Evolutionary conservation across 1,284 basidiomycete genomes (phyloP), one percentile per base, ranked within the genome.

Genomic region (Apiotrichum laibachii): DNA sequence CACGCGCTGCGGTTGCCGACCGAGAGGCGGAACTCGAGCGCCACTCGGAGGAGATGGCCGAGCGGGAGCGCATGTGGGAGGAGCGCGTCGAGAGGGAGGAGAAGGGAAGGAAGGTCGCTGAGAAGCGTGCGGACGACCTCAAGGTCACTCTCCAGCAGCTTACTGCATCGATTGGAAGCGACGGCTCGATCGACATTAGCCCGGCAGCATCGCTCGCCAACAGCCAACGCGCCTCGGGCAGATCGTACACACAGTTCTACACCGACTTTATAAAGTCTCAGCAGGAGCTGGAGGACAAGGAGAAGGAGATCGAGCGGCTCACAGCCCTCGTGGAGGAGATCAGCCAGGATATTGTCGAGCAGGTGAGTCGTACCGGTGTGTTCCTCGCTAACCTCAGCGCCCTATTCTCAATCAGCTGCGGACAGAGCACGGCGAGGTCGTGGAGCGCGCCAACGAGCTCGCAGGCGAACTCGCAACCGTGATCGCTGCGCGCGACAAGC

Each of bases 321-420:
- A 88, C 90, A 54, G 83, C 85, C 35, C 86, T 89, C 43, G 15
- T 82, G 60, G 70, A 78, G 34, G 77, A 78, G 59, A 79, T 82
- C 47, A 68, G 78, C 47, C 70, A 75, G 55, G 89, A 95, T 77
- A 90, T 96, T 59, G 87, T 91, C 70, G 92, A 95, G 78, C 82
- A 90, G 72, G 92, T 94, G 71, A 61, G 88, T 49, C 7, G 26
- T 55, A 5, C 1, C 26, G 15, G 19, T 4, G 34, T n/a, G 6
- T 15, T 13, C 18, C 19, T 4, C 31, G 31, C 51, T 55, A 49
- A 64, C 50, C 11, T 51, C 67, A 95, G 92, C 89, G 91, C 39
- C 92, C 93, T 5, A 81, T 92, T 42, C 81, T 97, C 6, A 85
- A 87, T 33, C 88, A 92, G 73, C 92, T 96, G 77, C 87, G 90